phyloP scores from a whole-genome alignment of 495 filamentous ascomycete genomes.

The Halenospora varia region DNA sequence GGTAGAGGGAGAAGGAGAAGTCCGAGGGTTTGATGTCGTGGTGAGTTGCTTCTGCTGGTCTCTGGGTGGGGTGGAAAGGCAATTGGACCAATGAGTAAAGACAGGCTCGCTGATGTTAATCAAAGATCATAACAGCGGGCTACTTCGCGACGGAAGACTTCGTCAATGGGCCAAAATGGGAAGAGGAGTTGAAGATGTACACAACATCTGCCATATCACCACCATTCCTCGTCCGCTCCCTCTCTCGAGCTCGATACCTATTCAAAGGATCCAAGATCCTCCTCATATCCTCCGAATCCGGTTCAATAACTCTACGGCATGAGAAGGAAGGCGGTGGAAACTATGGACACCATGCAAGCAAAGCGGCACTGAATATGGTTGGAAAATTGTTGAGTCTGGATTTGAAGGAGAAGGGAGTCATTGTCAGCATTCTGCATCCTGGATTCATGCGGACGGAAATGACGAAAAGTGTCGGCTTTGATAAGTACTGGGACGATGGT shows the following conservation, averaged over 20 bases:
- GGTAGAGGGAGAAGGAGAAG: conserved; percentile 29
- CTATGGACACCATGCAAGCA: conserved; percentile 69
- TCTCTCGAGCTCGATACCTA: conserved; percentile 51
- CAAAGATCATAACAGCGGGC: conserved; percentile 60
- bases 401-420: conserved; percentile 56
- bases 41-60: too few relatives aligned
- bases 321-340: conserved; percentile 67
- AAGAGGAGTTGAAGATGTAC: conserved; percentile 66
- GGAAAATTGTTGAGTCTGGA: conserved; percentile 67
- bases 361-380: conserved; percentile 71
- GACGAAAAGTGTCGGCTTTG: conserved; percentile 66
- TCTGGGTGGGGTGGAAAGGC: too few relatives aligned
- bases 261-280: conserved; percentile 53
- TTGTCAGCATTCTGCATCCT: conserved; percentile 65
- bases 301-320: conserved; percentile 63
- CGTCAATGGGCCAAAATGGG: conserved; percentile 57
- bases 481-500: conserved; percentile 64
- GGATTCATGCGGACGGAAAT: conserved; percentile 76
- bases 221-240: conserved; percentile 58
- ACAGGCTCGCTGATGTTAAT: too few relatives aligned
- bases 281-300: conserved; percentile 63
- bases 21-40: conserved; percentile 46
- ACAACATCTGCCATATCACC: conserved; percentile 61
- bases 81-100: neutral
- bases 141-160: conserved; percentile 64